phyloP scores from a whole-genome alignment of 2,329 filamentous ascomycete genomes.

The Fusarium ramigenum region DNA sequence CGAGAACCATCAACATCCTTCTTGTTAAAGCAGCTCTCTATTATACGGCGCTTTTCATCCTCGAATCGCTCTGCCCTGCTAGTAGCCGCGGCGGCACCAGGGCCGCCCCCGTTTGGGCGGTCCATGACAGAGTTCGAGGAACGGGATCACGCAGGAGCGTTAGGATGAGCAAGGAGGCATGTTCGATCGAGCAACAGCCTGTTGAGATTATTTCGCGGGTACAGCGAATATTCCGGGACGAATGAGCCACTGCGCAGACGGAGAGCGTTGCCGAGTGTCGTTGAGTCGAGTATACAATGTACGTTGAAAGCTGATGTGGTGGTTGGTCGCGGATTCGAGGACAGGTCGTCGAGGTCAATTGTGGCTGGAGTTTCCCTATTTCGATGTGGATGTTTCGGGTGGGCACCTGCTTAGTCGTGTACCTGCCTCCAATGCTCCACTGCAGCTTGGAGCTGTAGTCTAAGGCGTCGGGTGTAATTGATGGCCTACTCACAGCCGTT shows the following conservation, averaged over 20 bases:
- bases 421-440: constrained; percentile 36
- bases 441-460: constrained; percentile 15
- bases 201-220: background rate
- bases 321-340: constrained; percentile 27
- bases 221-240: background rate
- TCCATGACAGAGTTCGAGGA: constrained; percentile 47
- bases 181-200: constrained; percentile 31
- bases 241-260: constrained; percentile 5
- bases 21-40: constrained; percentile 94
- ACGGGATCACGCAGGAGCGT: constrained; percentile 39
- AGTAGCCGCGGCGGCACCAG: constrained; percentile 47
- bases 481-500: background rate
- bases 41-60: constrained; percentile 94
- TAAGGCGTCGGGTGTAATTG: background rate
- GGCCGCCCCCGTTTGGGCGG: constrained; percentile 51
- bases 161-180: constrained; percentile 43
- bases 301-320: background rate
- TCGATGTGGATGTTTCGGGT: constrained; percentile 37
- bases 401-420: constrained; percentile 30
- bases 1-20: constrained; percentile 86
- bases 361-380: constrained; percentile 41
- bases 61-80: constrained; percentile 84
- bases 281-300: background rate
- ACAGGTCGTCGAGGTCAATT: constrained; percentile 39
- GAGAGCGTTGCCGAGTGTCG: background rate